Conservation (phyloP, 2,329 filamentous ascomycete species). For the Colletotrichum sp. region DNA sequence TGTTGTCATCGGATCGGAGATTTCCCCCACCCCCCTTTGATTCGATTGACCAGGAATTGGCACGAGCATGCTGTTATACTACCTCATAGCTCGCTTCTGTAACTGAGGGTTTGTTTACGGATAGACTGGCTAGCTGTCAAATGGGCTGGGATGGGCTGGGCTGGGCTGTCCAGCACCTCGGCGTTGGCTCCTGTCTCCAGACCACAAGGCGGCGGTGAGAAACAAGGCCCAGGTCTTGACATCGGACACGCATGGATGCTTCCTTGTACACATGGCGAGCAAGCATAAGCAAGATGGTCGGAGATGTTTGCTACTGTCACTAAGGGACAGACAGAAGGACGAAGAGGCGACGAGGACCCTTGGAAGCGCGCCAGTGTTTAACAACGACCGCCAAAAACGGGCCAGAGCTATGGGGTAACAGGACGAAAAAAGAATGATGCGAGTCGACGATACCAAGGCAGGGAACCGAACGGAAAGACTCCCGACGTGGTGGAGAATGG, state of each 20-base stretch:
- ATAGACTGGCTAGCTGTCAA: background rate
- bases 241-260: background rate
- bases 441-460: background rate
- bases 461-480: background rate
- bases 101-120: no score
- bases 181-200: background rate
- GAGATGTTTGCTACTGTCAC: background rate
- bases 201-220: background rate
- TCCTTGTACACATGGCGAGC: background rate
- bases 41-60: background rate
- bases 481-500: conserved; percentile 1
- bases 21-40: background rate
- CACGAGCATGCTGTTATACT: background rate
- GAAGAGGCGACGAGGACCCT: background rate
- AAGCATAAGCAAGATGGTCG: background rate
- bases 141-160: background rate
- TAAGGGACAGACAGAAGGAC: background rate
- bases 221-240: background rate
- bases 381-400: background rate
- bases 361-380: background rate
- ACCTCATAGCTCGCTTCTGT: background rate
- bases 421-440: background rate
- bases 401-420: background rate
- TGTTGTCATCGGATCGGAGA: background rate
- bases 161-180: background rate